phyloP scores from a whole-genome alignment of 176 grass and related monocot genomes.

The Echinochloa phyllopogon region DNA sequence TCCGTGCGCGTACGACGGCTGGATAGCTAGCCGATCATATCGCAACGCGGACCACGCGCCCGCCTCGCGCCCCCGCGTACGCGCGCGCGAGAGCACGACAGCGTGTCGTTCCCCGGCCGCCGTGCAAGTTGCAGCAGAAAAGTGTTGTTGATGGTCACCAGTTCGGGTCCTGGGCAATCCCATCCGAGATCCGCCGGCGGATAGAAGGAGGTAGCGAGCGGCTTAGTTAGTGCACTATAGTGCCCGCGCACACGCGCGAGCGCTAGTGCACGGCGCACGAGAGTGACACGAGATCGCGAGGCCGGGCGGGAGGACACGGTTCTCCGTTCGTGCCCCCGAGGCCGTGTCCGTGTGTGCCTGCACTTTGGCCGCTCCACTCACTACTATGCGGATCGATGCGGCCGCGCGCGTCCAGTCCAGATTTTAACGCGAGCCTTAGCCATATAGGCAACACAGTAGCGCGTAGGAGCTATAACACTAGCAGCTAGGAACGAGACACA shows the following conservation, averaged over 20 bases:
- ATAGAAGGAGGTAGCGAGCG: not conserved
- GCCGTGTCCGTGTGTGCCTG: not conserved
- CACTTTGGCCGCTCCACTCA: conserved; percentile 27
- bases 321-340: not conserved
- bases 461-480: not conserved
- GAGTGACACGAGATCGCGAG: conserved; percentile 36
- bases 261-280: conserved; percentile 57
- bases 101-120: not conserved
- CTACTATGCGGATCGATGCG: not conserved
- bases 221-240: conserved; percentile 41
- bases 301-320: not conserved
- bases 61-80: not conserved
- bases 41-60: not conserved
- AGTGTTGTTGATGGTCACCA: too few species aligned
- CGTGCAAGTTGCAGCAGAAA: conserved; percentile 39
- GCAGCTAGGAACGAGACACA: too few species aligned
- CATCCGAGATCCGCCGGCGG: conserved; percentile 1
- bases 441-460: conserved; percentile 21
- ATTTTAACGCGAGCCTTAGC: not conserved
- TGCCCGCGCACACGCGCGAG: not conserved
- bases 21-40: not conserved
- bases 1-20: conserved; percentile 23
- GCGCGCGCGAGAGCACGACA: conserved; percentile 25
- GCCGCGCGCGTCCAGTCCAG: not conserved
- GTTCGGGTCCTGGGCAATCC: conserved; percentile 7